Evolutionary conservation across 2,329 filamentous ascomycete genomes (phyloP).

Genomic region (Botrytis porri): DNA sequence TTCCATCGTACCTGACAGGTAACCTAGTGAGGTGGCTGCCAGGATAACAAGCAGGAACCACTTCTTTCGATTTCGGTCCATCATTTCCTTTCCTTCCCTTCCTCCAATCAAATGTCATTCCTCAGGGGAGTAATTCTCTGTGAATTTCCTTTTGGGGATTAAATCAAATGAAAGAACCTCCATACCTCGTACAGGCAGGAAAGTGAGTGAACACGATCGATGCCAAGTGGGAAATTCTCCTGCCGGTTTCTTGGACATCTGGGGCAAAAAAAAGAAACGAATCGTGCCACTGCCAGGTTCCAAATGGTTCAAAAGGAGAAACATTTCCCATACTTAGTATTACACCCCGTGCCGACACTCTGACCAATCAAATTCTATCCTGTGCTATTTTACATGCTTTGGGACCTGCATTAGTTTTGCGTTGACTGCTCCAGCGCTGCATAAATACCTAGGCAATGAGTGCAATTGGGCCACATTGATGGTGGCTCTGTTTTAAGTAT

Average conservation of each 20-base stretch:
- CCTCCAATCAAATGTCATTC: not conserved
- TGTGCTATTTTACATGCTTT: not conserved
- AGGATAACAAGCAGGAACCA: not conserved
- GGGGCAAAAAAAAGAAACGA: not conserved
- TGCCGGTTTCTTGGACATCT: not conserved
- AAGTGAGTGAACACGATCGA: not conserved
- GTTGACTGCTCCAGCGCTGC: not conserved
- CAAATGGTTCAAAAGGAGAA: not conserved
- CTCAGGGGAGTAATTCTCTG: not conserved
- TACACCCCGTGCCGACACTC: not conserved
- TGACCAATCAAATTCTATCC: not conserved
- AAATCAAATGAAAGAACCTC: not conserved
- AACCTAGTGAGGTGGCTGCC: not conserved
- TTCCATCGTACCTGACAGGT: not conserved
- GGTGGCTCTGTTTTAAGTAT: not conserved
- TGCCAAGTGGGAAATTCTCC: not conserved
- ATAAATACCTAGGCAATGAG: not conserved
- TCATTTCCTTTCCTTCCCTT: no score
- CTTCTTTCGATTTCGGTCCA: not conserved
- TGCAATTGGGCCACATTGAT: not conserved
- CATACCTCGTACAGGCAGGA: not conserved
- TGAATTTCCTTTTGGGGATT: not conserved
- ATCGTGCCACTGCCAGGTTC: not conserved
- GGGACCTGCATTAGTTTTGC: not conserved
- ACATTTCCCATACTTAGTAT: not conserved